Base-by-base conservation (phyloP, 176 grass and related monocot genomes). In the Pontederia paniculata region DNA sequence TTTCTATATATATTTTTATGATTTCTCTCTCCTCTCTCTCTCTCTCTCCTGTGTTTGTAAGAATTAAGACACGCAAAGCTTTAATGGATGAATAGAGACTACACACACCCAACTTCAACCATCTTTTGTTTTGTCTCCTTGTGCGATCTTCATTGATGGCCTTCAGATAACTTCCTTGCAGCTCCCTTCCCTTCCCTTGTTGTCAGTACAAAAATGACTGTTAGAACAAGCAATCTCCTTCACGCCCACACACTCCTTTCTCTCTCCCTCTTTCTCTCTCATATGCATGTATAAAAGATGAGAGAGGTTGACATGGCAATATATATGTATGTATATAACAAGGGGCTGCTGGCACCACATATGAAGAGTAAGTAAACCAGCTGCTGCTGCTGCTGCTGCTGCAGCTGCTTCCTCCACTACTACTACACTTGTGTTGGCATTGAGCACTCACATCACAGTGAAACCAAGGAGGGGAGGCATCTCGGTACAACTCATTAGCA, bases 391-490 rank as follows among this genome's bases (percentile, higher is more conserved):
- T 67, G 49, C 50, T 23, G 20, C 8, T 51, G 19, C 60, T 63
- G 47, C 44, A 63, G 60, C 43, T 67, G 49, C 50, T 23, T 25
- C 48, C 49, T 21, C 49, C 17, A 54, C 43, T 28, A 52, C 45
- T 23, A 19, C 57, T 42, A 10, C 42, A 60, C 49, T 48, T 23
- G 12, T 14, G 0, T n/a, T n/a, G n/a, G 67, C 68, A 80, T 79
- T 91, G 93, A 91, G 71, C 77, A 75, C 86, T 98, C 93, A 91
- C 87, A 91, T 98, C 93, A 77, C 70, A 72, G 77, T 17, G 23
- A 53, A 71, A 48, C 56, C 55, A 63, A 73, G 44, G 43, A 67
- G 68, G 84, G 44, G 43, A 67, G 68, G 84, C 84, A 89, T 82
- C 73, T 77, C 66, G 79, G 83, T 80, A 86, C 90, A 83, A 81